A percentile compares a stretch with the other conserved stretches of the same genome.
Evolutionary conservation across 2,329 filamentous ascomycete genomes (phyloP).

Genomic region (Arthroderma sp.): DNA sequence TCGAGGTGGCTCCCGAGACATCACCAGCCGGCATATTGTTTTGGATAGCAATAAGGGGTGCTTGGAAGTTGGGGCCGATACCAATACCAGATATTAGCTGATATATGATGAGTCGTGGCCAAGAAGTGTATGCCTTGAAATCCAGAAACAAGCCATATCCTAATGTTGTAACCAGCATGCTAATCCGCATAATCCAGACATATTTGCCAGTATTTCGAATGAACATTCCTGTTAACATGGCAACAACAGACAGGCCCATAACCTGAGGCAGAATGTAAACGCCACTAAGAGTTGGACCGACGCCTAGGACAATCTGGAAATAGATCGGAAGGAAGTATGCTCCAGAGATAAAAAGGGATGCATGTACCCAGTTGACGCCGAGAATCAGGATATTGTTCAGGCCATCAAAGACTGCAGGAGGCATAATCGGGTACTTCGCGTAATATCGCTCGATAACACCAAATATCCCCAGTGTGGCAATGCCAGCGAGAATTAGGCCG

Average conservation of each 20-base stretch:
- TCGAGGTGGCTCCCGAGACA: conserved; percentile 51
- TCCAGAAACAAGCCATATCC: conserved; percentile 56
- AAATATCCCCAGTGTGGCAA: conserved; percentile 53
- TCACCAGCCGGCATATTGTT: conserved; percentile 48
- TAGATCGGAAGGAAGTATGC: conserved; percentile 77
- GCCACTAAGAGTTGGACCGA: conserved; percentile 57
- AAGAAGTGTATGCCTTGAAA: conserved; percentile 42
- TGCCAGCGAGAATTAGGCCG: conserved; percentile 64
- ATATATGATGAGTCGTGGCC: conserved; percentile 40
- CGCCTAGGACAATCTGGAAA: conserved; percentile 63
- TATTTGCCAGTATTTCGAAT: conserved; percentile 63
- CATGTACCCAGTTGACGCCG: conserved; percentile 57
- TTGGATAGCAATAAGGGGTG: conserved; percentile 53
- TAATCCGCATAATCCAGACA: conserved; percentile 47
- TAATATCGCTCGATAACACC: conserved; percentile 59
- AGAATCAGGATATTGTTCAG: conserved; percentile 56
- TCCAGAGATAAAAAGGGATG: conserved; percentile 63
- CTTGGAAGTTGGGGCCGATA: conserved; percentile 51
- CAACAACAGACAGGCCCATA: conserved; percentile 53
- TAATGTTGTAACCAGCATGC: conserved; percentile 48
- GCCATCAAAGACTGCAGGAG: conserved; percentile 55
- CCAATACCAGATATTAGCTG: conserved; percentile 51
- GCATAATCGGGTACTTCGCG: conserved; percentile 68
- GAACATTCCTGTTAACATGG: conserved; percentile 51
- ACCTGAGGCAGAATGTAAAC: conserved; percentile 63